Percentiles rank a stretch among this genome's conserved stretches.
Evolutionary conservation across 2,329 filamentous ascomycete genomes (phyloP).

Genomic region (Colletotrichum shisoi): DNA sequence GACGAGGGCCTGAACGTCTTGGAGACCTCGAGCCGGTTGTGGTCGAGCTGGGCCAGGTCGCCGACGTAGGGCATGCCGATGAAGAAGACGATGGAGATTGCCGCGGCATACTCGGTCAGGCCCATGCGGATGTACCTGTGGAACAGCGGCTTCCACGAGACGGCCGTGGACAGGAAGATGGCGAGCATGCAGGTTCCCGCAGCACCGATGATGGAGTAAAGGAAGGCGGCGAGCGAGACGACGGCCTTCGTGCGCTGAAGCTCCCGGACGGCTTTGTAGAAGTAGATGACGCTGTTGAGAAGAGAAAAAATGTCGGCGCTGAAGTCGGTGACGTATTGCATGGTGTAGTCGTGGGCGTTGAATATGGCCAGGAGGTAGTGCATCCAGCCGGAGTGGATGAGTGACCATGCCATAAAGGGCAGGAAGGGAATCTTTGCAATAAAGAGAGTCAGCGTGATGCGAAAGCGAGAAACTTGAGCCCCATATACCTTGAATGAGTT

Average conservation of each 20-base stretch:
- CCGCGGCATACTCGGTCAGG: constrained; percentile 69
- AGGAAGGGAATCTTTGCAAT: constrained; percentile 62
- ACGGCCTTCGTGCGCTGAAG: constrained; percentile 64
- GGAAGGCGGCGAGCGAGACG: constrained; percentile 68
- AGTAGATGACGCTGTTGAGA: constrained; percentile 73
- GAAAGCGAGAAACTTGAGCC: too few species aligned
- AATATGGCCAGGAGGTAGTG: constrained; percentile 69
- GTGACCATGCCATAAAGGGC: constrained; percentile 73
- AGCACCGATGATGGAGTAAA: constrained; percentile 71
- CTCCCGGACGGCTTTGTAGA: constrained; percentile 72
- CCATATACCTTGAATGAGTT: constrained; percentile 60
- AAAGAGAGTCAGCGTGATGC: background rate
- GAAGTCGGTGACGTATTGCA: constrained; percentile 74
- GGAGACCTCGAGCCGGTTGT: constrained; percentile 65
- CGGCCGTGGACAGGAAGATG: constrained; percentile 67
- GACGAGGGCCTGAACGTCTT: constrained; percentile 64
- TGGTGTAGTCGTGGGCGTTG: constrained; percentile 75
- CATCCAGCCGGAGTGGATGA: constrained; percentile 72
- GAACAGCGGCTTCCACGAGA: constrained; percentile 68
- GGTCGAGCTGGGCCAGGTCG: constrained; percentile 65
- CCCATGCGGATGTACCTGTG: constrained; percentile 69
- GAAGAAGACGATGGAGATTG: constrained; percentile 71
- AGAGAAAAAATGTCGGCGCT: constrained; percentile 72
- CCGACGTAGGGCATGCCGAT: constrained; percentile 69
- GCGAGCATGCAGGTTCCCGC: constrained; percentile 70